These are phyloP conservation scores for Beauveria asiatica DNA, from an alignment of 2,329 filamentous ascomycete species.

Conservation along the genomic window DNA sequence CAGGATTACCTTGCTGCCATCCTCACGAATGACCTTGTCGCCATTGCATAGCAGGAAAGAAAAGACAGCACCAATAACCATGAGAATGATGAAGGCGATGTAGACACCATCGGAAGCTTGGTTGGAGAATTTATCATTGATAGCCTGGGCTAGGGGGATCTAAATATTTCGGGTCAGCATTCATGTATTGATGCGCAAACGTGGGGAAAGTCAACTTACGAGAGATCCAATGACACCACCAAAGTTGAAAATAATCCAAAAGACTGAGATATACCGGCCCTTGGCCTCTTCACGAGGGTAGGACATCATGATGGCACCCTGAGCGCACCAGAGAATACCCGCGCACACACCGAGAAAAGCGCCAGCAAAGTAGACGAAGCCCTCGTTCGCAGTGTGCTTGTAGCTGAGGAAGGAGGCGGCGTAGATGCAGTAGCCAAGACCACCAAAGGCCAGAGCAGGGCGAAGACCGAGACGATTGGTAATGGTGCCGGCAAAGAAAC, in stretches of 20 bases:
- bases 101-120: constrained; percentile 73
- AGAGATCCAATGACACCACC: constrained; percentile 79
- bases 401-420: constrained; percentile 62
- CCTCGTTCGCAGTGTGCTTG: constrained; percentile 57
- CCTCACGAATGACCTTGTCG: constrained; percentile 61
- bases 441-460: constrained; percentile 60
- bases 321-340: constrained; percentile 72
- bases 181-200: neutral
- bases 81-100: constrained; percentile 78
- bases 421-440: constrained; percentile 70
- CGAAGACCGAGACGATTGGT: constrained; percentile 69
- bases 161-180: constrained; percentile 7
- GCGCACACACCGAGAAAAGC: constrained; percentile 70
- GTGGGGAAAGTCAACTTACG: constrained; percentile 23
- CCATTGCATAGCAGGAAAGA: constrained; percentile 65
- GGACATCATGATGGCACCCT: constrained; percentile 82
- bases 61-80: constrained; percentile 61
- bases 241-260: constrained; percentile 93
- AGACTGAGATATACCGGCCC: constrained; percentile 81
- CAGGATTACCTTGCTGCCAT: constrained; percentile 72
- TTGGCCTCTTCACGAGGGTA: constrained; percentile 77
- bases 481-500: constrained; percentile 66
- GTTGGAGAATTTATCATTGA: constrained; percentile 37
- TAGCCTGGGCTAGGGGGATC: constrained; percentile 67
- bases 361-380: constrained; percentile 70